Base-by-base conservation (phyloP, 139 green algal species). In the Tetradesmus lagerheimii region DNA sequence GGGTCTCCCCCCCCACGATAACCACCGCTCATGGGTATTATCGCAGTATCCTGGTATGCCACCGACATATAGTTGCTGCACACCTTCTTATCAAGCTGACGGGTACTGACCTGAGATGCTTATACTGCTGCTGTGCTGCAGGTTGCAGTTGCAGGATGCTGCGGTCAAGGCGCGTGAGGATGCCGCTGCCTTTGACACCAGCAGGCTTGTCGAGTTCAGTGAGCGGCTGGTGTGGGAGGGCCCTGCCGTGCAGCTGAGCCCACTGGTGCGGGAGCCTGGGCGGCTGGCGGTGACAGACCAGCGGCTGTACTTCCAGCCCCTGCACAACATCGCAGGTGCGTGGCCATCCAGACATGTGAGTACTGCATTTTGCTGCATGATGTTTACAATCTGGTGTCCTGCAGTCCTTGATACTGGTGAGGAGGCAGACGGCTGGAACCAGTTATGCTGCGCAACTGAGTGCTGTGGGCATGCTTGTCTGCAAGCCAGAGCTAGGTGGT, bases 251-350 rank as follows among this genome's bases (percentile, higher is more conserved):
- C 90, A 94, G 86, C 85, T 94, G 31, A 94, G 87, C 34, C 95
- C 95, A 23, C 91, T 97, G 86, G 92, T 97, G 62, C 88, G 94
- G 23, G 92, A 98, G 93, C 89, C 89, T 0, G 96, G 97, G 27
- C 92, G 93, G 15, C 91, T 99, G 91, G 96, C 95, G 15, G 80
- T 99, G 41, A 98, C 94, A 0, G 89, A 95, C 67, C 38, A 83
- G 53, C 91, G 97, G 0, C 66, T 99, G 12, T 99, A 99, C 94
- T 97, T 98, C 91, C 96, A 99, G 90, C 97, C 96, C 1, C 93
- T 98, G 62, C 94, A 98, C 93, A 95, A 96, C 89, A 91, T 98
- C 18, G 74, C 86, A 43, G 94, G 94, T 93, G 66, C 1, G 87
- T 43, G 50, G 45, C 57, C 12, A 25, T 16, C 37, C 38, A 31